phyloP scores from a whole-genome alignment of 305 asterid species.

The Fraxinus paxiana region DNA sequence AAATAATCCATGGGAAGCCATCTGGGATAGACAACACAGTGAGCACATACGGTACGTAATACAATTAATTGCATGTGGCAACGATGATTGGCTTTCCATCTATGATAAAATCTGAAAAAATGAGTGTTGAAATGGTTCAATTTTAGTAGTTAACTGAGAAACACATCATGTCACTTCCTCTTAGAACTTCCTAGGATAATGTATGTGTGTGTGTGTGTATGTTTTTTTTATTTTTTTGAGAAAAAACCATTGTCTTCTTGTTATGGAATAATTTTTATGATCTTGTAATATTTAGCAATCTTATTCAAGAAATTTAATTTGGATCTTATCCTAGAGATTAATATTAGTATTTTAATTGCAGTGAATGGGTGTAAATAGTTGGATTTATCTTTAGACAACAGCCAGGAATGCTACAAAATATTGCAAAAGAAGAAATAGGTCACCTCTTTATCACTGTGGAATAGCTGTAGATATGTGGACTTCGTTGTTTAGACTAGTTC shows the following conservation, averaged over 20 bases:
- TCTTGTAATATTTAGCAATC: neutral
- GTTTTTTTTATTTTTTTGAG: neutral
- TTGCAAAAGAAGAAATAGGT: neutral
- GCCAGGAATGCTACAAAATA: neutral
- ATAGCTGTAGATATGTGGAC: neutral
- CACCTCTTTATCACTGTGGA: neutral
- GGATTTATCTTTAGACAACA: neutral
- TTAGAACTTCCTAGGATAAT: neutral
- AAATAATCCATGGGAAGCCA: slow-evolving; percentile 95
- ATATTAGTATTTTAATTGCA: neutral
- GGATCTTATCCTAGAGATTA: neutral
- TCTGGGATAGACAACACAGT: slow-evolving; percentile 98
- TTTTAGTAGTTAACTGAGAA: neutral
- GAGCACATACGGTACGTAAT: slow-evolving; percentile 84
- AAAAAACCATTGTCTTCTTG: neutral
- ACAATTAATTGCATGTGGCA: neutral
- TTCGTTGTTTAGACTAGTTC: neutral
- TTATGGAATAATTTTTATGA: neutral
- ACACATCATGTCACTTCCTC: neutral
- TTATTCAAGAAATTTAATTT: neutral
- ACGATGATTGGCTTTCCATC: neutral
- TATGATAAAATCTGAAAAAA: neutral
- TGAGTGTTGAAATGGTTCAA: neutral
- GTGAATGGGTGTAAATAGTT: neutral
- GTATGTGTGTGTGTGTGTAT: too few relatives aligned